A percentile compares a stretch with the other conserved stretches of the same genome.
These are phyloP conservation scores for Discostella pseudostelligera DNA, from an alignment of 108 stramenopile species.

Conservation along the genomic window DNA sequence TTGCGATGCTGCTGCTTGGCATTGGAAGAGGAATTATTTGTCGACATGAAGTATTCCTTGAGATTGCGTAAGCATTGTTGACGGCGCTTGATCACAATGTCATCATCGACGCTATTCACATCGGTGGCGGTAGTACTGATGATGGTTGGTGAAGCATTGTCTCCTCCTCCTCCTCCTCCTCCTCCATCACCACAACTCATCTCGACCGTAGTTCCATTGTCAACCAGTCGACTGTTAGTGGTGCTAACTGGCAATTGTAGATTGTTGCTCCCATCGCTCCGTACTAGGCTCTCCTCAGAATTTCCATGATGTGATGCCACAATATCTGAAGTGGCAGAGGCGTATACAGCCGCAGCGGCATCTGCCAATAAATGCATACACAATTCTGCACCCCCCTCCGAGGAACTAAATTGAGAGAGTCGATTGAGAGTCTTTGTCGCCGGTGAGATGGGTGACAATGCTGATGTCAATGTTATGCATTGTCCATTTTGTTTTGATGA, in stretches of 20 bases:
- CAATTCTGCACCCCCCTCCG: slow-evolving; percentile 33
- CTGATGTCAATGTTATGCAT: neutral
- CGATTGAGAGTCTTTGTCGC: slow-evolving; percentile 41
- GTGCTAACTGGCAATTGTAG: too few species aligned
- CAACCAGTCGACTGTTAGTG: too few species aligned
- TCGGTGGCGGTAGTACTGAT: neutral
- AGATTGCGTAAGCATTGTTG: slow-evolving; percentile 26
- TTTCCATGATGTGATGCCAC: neutral
- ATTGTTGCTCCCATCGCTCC: neutral
- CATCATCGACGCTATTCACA: neutral
- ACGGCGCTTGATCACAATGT: neutral
- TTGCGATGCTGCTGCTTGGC: slow-evolving; percentile 6
- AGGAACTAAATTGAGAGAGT: slow-evolving; percentile 26
- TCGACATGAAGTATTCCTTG: slow-evolving; percentile 44
- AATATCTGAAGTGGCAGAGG: neutral
- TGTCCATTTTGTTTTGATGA: neutral
- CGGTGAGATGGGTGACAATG: slow-evolving; percentile 18
- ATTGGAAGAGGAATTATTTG: slow-evolving; percentile 32
- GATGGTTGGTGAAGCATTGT: neutral
- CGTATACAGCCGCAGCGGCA: neutral
- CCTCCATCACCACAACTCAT: too few species aligned
- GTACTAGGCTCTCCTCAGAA: neutral
- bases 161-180: neutral
- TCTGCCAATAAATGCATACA: slow-evolving; percentile 22
- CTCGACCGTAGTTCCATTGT: too few species aligned